Base-by-base conservation (phyloP, 1,284 basidiomycete genomes). In the Ganoderma boninense region DNA sequence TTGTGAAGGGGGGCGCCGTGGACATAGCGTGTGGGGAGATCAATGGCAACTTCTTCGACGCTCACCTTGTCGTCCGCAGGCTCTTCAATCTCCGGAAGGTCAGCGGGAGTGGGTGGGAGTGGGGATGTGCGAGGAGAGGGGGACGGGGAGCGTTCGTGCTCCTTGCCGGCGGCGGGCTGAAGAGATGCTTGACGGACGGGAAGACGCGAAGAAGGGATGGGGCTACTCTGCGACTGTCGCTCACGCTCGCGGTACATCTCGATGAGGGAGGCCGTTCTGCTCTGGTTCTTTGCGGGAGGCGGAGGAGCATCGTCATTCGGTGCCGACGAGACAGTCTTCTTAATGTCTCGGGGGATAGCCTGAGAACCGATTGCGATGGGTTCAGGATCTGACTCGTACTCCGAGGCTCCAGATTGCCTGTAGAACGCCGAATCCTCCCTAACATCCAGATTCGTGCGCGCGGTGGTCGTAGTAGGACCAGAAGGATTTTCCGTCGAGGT, bases 1-100 rank as follows among this genome's bases (percentile, higher is more conserved):
- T 95, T 95, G 72, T 96, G 93, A 76, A 97, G 84, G 35, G 95
- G 95, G 35, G 93, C 93, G 44, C 95, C 95, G 78, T 97, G 95
- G 43, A 94, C 83, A 78, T 97, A 96, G 64, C 94, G 88, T 49
- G 83, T 88, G 7, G 95, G 94, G 43, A 78, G 70, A 66, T 75
- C 72, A 68, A 76, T 72, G 70, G 76, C 71, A 73, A 80, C 74
- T 54, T 79, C 75, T 64, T 74, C 75, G 62, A 73, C 71, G 69
- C 75, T 70, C 68, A 75, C 69, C 70, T 73, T 71, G 65, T 75
- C 73, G 62, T 77, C 77, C 66, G 73, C 71, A 23, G 74, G 72
- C 61, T 76, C 75, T 42, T 77, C 76, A 23, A 79, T 73, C 56
- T 73, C 76, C 62, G 77, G 73, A 35, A 73, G 65, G 68, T 74